These are phyloP conservation scores for Colletotrichum liaoningense DNA, from an alignment of 2,329 filamentous ascomycete genomes.

Conservation along the genomic window DNA sequence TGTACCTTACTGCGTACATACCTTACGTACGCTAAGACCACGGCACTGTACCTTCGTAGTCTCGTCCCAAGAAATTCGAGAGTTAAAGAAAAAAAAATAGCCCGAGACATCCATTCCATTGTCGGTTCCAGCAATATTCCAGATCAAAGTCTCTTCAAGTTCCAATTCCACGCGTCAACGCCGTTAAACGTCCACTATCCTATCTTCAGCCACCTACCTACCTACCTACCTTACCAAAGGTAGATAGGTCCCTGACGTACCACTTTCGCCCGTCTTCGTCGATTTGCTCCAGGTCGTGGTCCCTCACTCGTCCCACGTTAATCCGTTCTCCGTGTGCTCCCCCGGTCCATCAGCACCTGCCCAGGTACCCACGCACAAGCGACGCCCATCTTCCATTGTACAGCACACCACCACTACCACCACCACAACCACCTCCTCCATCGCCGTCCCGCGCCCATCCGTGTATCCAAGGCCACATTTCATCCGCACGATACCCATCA, in stretches of 20 bases:
- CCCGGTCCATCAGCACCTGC: slow-evolving; percentile 21
- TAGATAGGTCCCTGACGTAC: slow-evolving; percentile 18
- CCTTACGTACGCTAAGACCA: slow-evolving; percentile 16
- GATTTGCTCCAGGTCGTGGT: neutral
- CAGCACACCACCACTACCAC: slow-evolving; percentile 8
- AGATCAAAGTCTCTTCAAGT: slow-evolving; percentile 26
- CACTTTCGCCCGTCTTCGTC: slow-evolving; percentile 3
- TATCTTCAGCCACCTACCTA: neutral
- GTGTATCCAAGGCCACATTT: slow-evolving; percentile 33
- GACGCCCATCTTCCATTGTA: neutral
- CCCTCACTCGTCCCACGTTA: slow-evolving; percentile 26
- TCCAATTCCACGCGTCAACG: neutral
- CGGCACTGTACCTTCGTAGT: slow-evolving; percentile 13
- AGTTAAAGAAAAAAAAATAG: neutral
- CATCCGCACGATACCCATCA: slow-evolving; percentile 25
- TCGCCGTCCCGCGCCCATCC: slow-evolving; percentile 4
- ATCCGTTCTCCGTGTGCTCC: slow-evolving; percentile 28
- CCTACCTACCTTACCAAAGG: neutral
- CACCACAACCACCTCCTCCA: neutral
- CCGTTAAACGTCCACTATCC: neutral
- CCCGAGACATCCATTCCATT: slow-evolving; percentile 27
- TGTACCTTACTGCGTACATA: neutral
- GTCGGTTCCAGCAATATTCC: slow-evolving; percentile 20
- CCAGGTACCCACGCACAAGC: neutral
- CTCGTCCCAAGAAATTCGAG: slow-evolving; percentile 10